A percentile compares a stretch with the other conserved stretches of the same genome.
Evolutionary conservation across 1,139 yeast species (phyloP).

Genomic region (Taiozyma onychis): DNA sequence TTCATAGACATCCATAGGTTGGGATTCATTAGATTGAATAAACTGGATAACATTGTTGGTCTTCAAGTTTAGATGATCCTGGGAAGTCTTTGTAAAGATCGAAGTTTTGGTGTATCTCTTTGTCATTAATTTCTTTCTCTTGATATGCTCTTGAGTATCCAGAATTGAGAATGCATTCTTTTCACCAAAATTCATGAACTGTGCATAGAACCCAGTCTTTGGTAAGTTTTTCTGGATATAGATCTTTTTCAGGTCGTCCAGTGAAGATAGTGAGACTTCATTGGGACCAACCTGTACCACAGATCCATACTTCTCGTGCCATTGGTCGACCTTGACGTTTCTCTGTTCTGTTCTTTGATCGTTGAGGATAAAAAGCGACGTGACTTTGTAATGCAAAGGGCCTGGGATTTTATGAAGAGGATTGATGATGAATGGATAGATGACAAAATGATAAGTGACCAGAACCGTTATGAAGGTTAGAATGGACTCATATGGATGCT

Average conservation of each 20-base stretch:
- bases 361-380: conserved; percentile 43
- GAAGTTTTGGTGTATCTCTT: conserved; percentile 44
- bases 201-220: conserved; percentile 54
- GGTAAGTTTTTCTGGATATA: conserved; percentile 53
- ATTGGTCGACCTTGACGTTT: conserved; percentile 41
- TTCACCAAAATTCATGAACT: conserved; percentile 54
- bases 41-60: conserved; percentile 27
- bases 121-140: conserved; percentile 42
- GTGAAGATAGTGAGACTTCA: conserved; percentile 56
- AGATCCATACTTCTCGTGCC: conserved; percentile 55
- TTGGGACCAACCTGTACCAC: conserved; percentile 57
- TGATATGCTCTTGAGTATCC: conserved; percentile 43
- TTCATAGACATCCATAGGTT: conserved; percentile 48
- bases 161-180: conserved; percentile 55
- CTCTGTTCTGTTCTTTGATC: conserved; percentile 49
- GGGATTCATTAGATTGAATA: conserved; percentile 9
- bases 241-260: conserved; percentile 46
- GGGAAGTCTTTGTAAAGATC: conserved; percentile 16
- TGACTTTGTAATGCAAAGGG: conserved; percentile 46
- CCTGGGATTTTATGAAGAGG: conserved; percentile 57
- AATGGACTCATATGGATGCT: background rate
- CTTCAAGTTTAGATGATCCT: conserved; percentile 21
- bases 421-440: conserved; percentile 43
- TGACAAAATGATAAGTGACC: conserved; percentile 28
- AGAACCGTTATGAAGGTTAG: background rate